Conservation (phyloP, 352 stramenopile genomes). For the Pelagophyceae sp. region DNA sequence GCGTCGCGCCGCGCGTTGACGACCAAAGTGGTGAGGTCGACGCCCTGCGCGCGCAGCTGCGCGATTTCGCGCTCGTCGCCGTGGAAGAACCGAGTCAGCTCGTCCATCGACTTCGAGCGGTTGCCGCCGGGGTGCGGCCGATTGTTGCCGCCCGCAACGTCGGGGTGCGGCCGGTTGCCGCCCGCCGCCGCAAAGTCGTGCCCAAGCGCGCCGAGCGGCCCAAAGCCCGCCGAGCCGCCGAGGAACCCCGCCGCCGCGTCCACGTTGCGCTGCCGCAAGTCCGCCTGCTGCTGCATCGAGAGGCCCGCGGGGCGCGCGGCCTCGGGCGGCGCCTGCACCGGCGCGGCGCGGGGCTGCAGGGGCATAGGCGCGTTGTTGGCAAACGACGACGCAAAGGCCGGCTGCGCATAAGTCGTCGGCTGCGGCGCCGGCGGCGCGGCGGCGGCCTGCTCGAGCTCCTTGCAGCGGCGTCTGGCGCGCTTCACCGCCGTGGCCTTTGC, state of each 20-base stretch:
- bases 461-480: neutral
- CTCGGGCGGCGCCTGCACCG: too few species aligned
- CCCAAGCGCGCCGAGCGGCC: too few species aligned
- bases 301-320: too few species aligned
- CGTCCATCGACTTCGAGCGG: neutral
- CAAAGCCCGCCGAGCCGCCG: neutral
- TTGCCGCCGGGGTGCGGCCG: too few species aligned
- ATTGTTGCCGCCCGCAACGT: too few species aligned
- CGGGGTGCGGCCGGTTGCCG: too few species aligned
- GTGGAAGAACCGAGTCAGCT: neutral
- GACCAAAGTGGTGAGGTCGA: neutral
- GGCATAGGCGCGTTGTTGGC: neutral
- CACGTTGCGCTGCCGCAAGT: neutral
- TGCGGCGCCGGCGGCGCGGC: neutral
- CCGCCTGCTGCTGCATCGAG: too few species aligned
- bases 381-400: neutral
- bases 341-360: neutral
- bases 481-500: slow-evolving; percentile 8
- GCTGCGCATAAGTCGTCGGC: neutral
- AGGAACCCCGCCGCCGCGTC: neutral
- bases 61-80: slow-evolving; percentile 1
- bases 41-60: neutral
- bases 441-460: neutral
- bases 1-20: neutral
- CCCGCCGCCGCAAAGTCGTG: too few species aligned